Conservation (phyloP, 2,329 filamentous ascomycete species). For the Talaromyces sp. region DNA sequence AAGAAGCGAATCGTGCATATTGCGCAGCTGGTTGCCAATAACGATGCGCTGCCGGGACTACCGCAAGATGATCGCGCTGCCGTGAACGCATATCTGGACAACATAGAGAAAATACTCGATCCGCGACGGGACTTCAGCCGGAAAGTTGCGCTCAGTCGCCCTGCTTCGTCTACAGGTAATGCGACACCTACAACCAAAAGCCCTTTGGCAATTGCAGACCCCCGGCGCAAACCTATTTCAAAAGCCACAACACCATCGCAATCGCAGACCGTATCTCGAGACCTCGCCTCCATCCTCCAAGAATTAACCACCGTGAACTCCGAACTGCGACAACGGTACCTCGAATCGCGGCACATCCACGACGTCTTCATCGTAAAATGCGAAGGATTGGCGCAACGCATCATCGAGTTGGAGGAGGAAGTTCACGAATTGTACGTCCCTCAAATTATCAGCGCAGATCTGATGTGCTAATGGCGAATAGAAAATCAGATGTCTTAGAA, state of each 20-base stretch:
- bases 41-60: conserved; percentile 8
- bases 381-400: conserved; percentile 56
- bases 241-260: neutral
- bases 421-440: conserved; percentile 55
- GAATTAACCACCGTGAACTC: conserved; percentile 27
- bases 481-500: conserved; percentile 32
- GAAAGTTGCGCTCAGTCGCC: conserved; percentile 23
- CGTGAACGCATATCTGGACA: conserved; percentile 33
- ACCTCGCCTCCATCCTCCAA: conserved; percentile 24
- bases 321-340: conserved; percentile 28
- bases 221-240: neutral
- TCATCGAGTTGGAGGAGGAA: conserved; percentile 59
- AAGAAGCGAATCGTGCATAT: conserved; percentile 10
- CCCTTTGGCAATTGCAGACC: neutral
- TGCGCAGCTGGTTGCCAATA: conserved; percentile 8
- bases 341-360: conserved; percentile 56
- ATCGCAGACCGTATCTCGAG: conserved; percentile 13
- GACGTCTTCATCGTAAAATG: conserved; percentile 57
- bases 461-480: neutral
- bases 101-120: conserved; percentile 26
- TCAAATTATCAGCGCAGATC: too few relatives aligned
- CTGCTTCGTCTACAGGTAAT: conserved; percentile 13
- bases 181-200: conserved; percentile 16
- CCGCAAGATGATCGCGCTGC: conserved; percentile 26
- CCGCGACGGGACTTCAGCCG: conserved; percentile 21